Evolutionary conservation across 2,329 filamentous ascomycete species (phyloP).

Genomic region (Fusarium torreyae): DNA sequence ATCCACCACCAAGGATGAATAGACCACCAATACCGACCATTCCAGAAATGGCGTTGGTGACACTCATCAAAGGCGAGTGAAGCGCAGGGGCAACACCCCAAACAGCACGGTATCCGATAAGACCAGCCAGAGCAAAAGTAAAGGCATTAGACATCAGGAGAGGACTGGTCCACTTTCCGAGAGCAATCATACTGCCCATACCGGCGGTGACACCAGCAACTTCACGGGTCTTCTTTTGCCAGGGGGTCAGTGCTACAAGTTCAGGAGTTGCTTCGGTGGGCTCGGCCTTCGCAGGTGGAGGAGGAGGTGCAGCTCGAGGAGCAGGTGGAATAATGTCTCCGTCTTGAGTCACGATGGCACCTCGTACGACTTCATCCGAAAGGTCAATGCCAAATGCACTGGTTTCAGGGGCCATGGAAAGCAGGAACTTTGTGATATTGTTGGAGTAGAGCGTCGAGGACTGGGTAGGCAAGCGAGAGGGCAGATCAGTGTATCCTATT

Average conservation of each 20-base stretch:
- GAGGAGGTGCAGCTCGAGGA: constrained; percentile 75
- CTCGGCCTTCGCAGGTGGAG: constrained; percentile 62
- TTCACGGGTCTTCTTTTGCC: constrained; percentile 84
- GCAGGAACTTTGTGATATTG: constrained; percentile 90
- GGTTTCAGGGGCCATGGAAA: constrained; percentile 84
- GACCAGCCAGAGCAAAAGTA: constrained; percentile 84
- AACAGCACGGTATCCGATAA: constrained; percentile 90
- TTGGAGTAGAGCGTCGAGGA: constrained; percentile 93
- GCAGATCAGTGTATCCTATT: constrained; percentile 85
- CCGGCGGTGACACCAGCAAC: constrained; percentile 81
- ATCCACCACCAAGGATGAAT: constrained; percentile 90
- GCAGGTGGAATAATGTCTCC: constrained; percentile 83
- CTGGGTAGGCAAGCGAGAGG: constrained; percentile 88
- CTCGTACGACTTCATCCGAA: constrained; percentile 87
- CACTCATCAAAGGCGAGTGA: constrained; percentile 92
- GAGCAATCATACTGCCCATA: constrained; percentile 80
- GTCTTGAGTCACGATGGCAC: constrained; percentile 85
- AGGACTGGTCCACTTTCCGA: constrained; percentile 86
- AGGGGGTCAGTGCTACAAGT: constrained; percentile 80
- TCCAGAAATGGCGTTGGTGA: constrained; percentile 92
- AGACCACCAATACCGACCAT: constrained; percentile 92
- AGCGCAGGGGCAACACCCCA: constrained; percentile 89
- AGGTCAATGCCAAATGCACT: constrained; percentile 86
- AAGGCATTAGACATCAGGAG: constrained; percentile 92
- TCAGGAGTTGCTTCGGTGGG: constrained; percentile 64